Evolutionary conservation across 805 yeast species (phyloP), one percentile per base, ranked within the genome.

Genomic region (Candida coquimbonensis): DNA sequence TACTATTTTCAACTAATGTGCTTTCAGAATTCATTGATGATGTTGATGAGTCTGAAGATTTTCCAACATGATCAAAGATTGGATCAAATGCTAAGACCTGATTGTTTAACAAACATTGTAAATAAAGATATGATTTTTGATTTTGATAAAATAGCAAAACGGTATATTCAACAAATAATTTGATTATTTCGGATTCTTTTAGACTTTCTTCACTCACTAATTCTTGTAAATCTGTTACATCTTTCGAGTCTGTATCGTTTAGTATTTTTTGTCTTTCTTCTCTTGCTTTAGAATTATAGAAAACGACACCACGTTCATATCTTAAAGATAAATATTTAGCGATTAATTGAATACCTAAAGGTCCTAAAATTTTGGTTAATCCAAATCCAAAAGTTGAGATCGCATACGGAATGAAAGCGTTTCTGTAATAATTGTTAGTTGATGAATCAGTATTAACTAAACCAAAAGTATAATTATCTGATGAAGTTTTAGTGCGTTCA

Each of bases 1-100:
- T 33, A n/a, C 11, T 16, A 16, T 29, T 29, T 9, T 29, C 31
- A 11, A 29, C 9, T 9, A 29, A 29, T 11, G 31, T 11, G 13
- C 13, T 29, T 29, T 29, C 31, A 29, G 31, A 29, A 29, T 29
- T 27, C 7, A 11, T 27, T 31, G 33, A 32, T 14, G 34, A 14
- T 5, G 29, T 8, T 31, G 33, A 32, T 14, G 34, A 14, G 4
- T 32, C 34, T 14, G 2, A 13, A 13, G 34, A 29, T 1, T 29
- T 32, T 13, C 60, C 54, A 34, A 80, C 61, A 47, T 81, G 74
- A 57, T 84, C 90, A 53, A 74, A 62, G 45, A 85, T 69, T 1
- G 95, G 93, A 59, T 75, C 75, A 48, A 75, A 75, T 21, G 85
- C 83, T 6, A 80, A 72, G 14, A 83, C 46, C 17, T 59, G 60